Conservation (phyloP, 805 yeast species). For the Debaryomyces maramus region DNA sequence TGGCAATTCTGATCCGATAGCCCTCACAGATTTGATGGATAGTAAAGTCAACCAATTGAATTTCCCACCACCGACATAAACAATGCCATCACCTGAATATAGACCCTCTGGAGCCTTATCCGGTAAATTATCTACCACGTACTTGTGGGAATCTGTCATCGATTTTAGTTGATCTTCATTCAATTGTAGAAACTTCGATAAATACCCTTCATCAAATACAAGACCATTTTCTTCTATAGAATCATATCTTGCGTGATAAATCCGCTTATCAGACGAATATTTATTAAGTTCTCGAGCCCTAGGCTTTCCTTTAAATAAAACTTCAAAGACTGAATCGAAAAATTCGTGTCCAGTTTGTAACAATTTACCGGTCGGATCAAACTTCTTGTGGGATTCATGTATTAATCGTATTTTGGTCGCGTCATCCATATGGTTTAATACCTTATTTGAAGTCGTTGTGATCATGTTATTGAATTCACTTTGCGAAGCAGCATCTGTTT, state of each 20-base stretch:
- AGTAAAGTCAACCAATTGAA: slow-evolving; percentile 71
- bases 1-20: slow-evolving; percentile 67
- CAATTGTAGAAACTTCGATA: slow-evolving; percentile 50
- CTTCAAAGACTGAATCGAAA: slow-evolving; percentile 43
- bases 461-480: slow-evolving; percentile 10
- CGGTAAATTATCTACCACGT: slow-evolving; percentile 46
- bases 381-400: slow-evolving; percentile 2
- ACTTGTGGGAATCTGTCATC: slow-evolving; percentile 48
- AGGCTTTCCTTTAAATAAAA: slow-evolving; percentile 47
- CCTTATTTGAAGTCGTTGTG: slow-evolving; percentile 4
- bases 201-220: slow-evolving; percentile 53
- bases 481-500: slow-evolving; percentile 11
- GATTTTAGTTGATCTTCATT: slow-evolving; percentile 41
- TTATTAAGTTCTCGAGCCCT: slow-evolving; percentile 38
- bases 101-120: slow-evolving; percentile 36
- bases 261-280: slow-evolving; percentile 47
- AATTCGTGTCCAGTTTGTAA: slow-evolving; percentile 40
- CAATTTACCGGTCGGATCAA: slow-evolving; percentile 10
- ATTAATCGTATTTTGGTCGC: slow-evolving; percentile 7
- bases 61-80: slow-evolving; percentile 77
- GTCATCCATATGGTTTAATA: slow-evolving; percentile 5
- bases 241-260: slow-evolving; percentile 54
- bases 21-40: slow-evolving; percentile 63
- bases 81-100: slow-evolving; percentile 56
- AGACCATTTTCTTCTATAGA: slow-evolving; percentile 26